These are phyloP conservation scores for Cystoderma amianthinum DNA, from an alignment of 768 basidiomycete species.

Conservation along the genomic window DNA sequence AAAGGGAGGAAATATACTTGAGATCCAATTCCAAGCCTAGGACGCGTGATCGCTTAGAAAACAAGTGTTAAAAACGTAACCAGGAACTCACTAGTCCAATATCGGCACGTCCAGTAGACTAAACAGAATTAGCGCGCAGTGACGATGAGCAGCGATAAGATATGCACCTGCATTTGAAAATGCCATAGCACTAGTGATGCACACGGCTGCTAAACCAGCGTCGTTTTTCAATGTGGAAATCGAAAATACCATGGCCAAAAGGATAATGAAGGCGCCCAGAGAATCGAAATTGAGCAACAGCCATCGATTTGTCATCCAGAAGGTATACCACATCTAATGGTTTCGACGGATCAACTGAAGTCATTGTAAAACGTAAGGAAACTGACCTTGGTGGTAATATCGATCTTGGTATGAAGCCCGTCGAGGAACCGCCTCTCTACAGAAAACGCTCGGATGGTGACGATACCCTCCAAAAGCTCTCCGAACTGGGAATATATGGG, in stretches of 20 bases:
- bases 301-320: conserved; percentile 91
- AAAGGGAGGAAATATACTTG: no score
- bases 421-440: conserved; percentile 75
- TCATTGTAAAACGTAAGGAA: background rate
- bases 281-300: conserved; percentile 77
- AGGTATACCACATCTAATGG: conserved; percentile 70
- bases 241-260: conserved; percentile 72
- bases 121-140: background rate
- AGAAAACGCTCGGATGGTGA: conserved; percentile 90
- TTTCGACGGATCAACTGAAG: background rate
- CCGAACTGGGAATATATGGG: conserved; percentile 82
- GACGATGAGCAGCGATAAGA: background rate
- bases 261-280: conserved; percentile 66
- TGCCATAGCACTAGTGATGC: conserved; percentile 66
- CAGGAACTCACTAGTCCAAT: conserved; percentile 32
- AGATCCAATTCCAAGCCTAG: conserved; percentile 65
- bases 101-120: conserved; percentile 50
- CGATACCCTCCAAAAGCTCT: conserved; percentile 81
- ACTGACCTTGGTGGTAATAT: conserved; percentile 66
- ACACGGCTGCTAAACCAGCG: conserved; percentile 61
- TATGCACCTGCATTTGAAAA: conserved; percentile 35
- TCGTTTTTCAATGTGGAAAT: conserved; percentile 47
- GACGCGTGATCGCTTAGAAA: conserved; percentile 24
- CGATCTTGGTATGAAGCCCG: conserved; percentile 64
- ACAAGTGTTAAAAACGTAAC: background rate